phyloP scores from a whole-genome alignment of 176 grass and related monocot genomes.

The Avena sativa region DNA sequence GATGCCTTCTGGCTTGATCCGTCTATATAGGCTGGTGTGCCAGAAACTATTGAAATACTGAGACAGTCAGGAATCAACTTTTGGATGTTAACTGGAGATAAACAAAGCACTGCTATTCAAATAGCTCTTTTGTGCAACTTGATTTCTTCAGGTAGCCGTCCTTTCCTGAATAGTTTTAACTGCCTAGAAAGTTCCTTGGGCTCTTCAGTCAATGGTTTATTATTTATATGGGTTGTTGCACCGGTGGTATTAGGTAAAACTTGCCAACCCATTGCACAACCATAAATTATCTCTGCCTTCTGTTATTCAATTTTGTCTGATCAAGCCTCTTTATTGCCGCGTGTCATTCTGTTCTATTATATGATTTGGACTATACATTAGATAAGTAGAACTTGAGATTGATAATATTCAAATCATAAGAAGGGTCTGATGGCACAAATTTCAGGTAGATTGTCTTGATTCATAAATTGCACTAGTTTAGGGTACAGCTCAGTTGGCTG shows the following conservation, averaged over 20 bases:
- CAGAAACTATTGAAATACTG: slow-evolving; percentile 95
- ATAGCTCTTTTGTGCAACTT: slow-evolving; percentile 94
- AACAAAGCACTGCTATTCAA: slow-evolving; percentile 98
- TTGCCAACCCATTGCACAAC: neutral
- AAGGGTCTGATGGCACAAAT: slow-evolving; percentile 16
- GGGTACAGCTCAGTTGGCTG: neutral
- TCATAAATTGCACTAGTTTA: slow-evolving; percentile 1
- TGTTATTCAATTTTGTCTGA: slow-evolving; percentile 3
- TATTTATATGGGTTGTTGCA: slow-evolving; percentile 3
- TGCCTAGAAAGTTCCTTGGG: neutral
- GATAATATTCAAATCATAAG: slow-evolving; percentile 29
- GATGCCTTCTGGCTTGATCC: slow-evolving; percentile 34
- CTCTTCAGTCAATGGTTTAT: neutral
- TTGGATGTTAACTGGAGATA: slow-evolving; percentile 99
- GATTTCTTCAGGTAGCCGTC: slow-evolving; percentile 83
- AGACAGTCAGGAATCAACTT: slow-evolving; percentile 97
- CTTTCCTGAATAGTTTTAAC: slow-evolving; percentile 16
- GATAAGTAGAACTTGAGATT: slow-evolving; percentile 1
- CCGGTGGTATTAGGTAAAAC: neutral
- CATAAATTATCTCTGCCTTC: slow-evolving; percentile 1
- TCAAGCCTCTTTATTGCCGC: neutral
- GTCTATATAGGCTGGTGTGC: slow-evolving; percentile 79
- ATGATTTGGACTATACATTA: neutral
- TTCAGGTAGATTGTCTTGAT: slow-evolving; percentile 5
- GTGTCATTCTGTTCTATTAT: neutral